phyloP scores from a whole-genome alignment of 2,329 filamentous ascomycete genomes.

The Teratosphaeria zuluensis region DNA sequence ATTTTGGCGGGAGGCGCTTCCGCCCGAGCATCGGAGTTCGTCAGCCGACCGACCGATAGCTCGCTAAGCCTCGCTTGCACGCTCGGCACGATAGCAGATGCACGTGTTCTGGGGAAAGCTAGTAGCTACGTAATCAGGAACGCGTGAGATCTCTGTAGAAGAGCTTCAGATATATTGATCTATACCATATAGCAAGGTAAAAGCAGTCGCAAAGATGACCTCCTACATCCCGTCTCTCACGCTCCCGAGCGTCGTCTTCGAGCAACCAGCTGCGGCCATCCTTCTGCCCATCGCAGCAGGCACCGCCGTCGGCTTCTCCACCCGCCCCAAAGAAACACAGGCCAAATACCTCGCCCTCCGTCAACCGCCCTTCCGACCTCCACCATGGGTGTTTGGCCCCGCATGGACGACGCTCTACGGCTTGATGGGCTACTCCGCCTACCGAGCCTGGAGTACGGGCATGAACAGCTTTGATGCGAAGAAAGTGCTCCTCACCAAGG shows the following conservation, averaged over 20 bases:
- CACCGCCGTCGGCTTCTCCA: slow-evolving; percentile 60
- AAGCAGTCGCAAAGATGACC: slow-evolving; percentile 49
- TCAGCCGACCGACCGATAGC: no score
- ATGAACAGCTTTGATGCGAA: slow-evolving; percentile 47
- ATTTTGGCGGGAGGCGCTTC: background rate
- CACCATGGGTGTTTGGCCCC: slow-evolving; percentile 49
- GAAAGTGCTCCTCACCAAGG: slow-evolving; percentile 51
- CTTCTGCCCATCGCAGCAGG: slow-evolving; percentile 67
- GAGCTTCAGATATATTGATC: no score
- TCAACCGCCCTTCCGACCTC: slow-evolving; percentile 52
- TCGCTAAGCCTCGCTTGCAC: no score
- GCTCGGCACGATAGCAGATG: background rate
- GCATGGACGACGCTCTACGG: slow-evolving; percentile 51
- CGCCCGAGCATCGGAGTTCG: no score
- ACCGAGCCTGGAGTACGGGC: slow-evolving; percentile 61
- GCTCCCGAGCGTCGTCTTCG: slow-evolving; percentile 61
- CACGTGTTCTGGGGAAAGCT: background rate
- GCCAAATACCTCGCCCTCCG: slow-evolving; percentile 55
- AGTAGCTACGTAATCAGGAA: background rate
- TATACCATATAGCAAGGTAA: background rate
- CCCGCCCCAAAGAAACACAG: slow-evolving; percentile 49
- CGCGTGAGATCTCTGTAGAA: background rate
- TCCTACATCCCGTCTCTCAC: slow-evolving; percentile 70
- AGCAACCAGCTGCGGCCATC: slow-evolving; percentile 61
- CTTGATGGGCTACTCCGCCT: slow-evolving; percentile 80